Conservation (phyloP, 495 filamentous ascomycete genomes). For the Hypoxylon fragiforme region DNA sequence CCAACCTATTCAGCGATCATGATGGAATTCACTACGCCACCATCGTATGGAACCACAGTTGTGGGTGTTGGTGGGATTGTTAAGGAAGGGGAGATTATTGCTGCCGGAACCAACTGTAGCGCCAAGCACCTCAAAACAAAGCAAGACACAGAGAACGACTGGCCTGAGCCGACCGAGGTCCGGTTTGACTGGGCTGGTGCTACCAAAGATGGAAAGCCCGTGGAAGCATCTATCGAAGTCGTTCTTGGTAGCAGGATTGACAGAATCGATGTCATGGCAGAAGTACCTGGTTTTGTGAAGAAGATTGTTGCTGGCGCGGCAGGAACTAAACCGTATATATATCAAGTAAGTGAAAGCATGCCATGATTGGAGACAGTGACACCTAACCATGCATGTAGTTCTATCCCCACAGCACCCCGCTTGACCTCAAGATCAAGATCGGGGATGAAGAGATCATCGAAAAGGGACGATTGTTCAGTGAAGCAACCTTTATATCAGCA, state of each 20-base stretch:
- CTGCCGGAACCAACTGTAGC: conserved; percentile 63
- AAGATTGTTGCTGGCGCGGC: conserved; percentile 81
- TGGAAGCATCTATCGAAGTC: conserved; percentile 70
- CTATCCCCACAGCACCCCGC: conserved; percentile 55
- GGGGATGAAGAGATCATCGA: conserved; percentile 76
- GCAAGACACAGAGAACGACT: conserved; percentile 76
- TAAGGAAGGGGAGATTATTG: conserved; percentile 78
- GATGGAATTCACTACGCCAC: conserved; percentile 97
- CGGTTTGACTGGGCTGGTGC: conserved; percentile 80
- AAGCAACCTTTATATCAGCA: conserved; percentile 88
- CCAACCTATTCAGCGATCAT: conserved; percentile 82
- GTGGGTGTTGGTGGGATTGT: conserved; percentile 83
- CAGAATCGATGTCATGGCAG: conserved; percentile 92
- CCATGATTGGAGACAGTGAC: not conserved
- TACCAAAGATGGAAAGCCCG: conserved; percentile 71
- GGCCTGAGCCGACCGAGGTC: conserved; percentile 80
- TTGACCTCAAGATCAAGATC: conserved; percentile 78
- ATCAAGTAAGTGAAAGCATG: conserved; percentile 65
- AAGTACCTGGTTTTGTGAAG: conserved; percentile 95
- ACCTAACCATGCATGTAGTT: conserved; percentile 54
- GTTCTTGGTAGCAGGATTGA: conserved; percentile 72
- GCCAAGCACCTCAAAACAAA: conserved; percentile 68
- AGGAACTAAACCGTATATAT: conserved; percentile 95
- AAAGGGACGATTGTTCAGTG: conserved; percentile 75
- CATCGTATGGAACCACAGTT: conserved; percentile 85